Evolutionary conservation across 2,329 filamentous ascomycete genomes (phyloP), one percentile per base, ranked within the genome.

Genomic region (Ceratocystis cacaofunesta): DNA sequence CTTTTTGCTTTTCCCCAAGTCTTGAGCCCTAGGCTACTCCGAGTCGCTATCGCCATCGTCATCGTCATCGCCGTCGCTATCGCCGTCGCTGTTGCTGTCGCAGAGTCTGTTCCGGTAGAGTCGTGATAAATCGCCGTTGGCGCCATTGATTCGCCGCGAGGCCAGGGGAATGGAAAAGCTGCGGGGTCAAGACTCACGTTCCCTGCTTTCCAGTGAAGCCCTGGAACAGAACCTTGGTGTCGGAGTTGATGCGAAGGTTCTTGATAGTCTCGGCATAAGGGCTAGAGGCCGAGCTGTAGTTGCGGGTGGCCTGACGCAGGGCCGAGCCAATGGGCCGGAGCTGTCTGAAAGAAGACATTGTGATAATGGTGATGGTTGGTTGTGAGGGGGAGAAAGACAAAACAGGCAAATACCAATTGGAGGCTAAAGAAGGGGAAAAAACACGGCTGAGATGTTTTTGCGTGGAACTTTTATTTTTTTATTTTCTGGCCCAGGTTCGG

Each of bases 181-280:
- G 22, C 32, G 19, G 17, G 32, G 28, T 15, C 17, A 22, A 52
- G 15, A 86, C 87, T 78, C 77, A 91, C 88, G 88, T 92, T 87
- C 90, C 90, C 83, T 95, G 91, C 82, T 90, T 94, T 76, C 92
- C 92, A 66, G 92, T 97, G 78, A 97, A 97, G 71, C 94, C 94
- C 80, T 99, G 94, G 82, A 85, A 97, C 73, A 97, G 81, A 71
- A 99, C 90, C 81, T 94, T 95, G 72, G 94, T 99, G 71, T 96
- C 87, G 76, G 81, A 75, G 78, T 91, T 96, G 81, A 97, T 92
- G 78, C 90, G 88, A 73, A 97, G 85, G 82, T 97, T 97, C 73
- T 87, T 80, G 75, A 87, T 81, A 67, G 89, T 92, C 72, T 83
- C 76, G 71, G 85, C 78, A 76, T 92, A 92, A 69, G 84, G 84